These are phyloP conservation scores for Phytophthora vignae DNA, from an alignment of 352 stramenopile species.

Conservation along the genomic window DNA sequence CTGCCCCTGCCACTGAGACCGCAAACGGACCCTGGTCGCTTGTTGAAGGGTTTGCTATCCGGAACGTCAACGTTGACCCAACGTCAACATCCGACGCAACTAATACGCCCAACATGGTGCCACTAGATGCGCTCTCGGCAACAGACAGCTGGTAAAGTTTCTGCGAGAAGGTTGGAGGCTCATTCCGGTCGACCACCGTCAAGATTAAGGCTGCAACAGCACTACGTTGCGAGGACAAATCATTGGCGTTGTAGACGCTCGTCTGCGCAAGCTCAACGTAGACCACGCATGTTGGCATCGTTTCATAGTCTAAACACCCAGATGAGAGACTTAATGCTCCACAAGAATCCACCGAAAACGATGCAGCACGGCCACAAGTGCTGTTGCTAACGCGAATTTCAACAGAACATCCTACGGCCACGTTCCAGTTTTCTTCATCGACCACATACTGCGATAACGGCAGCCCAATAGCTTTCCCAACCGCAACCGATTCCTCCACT, in stretches of 20 bases:
- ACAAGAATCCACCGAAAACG: slow-evolving; percentile 27
- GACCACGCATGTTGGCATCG: slow-evolving; percentile 28
- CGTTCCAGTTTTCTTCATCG: slow-evolving; percentile 37
- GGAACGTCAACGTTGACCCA: slow-evolving; percentile 11
- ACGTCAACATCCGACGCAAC: slow-evolving; percentile 20
- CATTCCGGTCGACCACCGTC: slow-evolving; percentile 25
- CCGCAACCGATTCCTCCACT: slow-evolving; percentile 38
- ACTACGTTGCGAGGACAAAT: background rate
- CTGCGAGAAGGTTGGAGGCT: slow-evolving; percentile 25
- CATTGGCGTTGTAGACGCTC: slow-evolving; percentile 22
- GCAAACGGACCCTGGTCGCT: slow-evolving; percentile 21
- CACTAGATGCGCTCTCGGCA: slow-evolving; percentile 12
- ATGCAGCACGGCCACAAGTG: slow-evolving; percentile 19
- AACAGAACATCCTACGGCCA: slow-evolving; percentile 16
- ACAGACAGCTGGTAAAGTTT: slow-evolving; percentile 26
- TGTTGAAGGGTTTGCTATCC: slow-evolving; percentile 8
- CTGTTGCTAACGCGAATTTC: slow-evolving; percentile 26
- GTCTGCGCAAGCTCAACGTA: slow-evolving; percentile 18
- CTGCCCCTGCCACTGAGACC: slow-evolving; percentile 19
- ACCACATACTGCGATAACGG: slow-evolving; percentile 22
- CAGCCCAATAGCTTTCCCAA: slow-evolving; percentile 13
- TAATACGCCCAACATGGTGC: slow-evolving; percentile 22
- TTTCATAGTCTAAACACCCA: slow-evolving; percentile 37
- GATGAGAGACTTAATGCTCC: slow-evolving; percentile 25
- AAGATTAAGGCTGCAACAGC: slow-evolving; percentile 5